Base-by-base conservation (phyloP, 371 early-diverging fungal genomes). In the Dinochytrium kinnereticum region DNA sequence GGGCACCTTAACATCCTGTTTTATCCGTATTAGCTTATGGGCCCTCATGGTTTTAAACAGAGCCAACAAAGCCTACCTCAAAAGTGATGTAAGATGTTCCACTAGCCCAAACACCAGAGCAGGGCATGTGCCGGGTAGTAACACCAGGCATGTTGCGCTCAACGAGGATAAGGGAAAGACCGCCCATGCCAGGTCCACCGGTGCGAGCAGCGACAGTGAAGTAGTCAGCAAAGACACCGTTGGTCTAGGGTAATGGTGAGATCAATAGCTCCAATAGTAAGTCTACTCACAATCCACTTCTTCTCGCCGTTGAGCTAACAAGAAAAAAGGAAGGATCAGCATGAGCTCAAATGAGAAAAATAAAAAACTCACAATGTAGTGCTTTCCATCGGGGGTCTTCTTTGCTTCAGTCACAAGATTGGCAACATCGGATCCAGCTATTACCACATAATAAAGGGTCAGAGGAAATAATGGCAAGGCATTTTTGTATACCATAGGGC, bases 91-190 rank as follows among this genome's bases (percentile, higher is more conserved):
- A 86, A 3, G 82, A 66, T 24, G 85, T 86, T 38, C 96, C 96
- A 28, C 90, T 89, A 1, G 93, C 89, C 94, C 93, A 94, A 53
- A 93, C 92, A 64, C 91, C 92, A 30, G 85, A 83, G 77, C 91
- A 91, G 34, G 89, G 78, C 92, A 95, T 94, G 69, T 91, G 90
- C 36, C 94, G 85, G 26, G 94, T 92, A 33, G 82, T 86, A 19
- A 94, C 94, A 78, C 95, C 95, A 17, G 92, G 91, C 90, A 92
- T 91, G 19, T 81, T 75, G n/a, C 92, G 86, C 74, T 94, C 94
- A 51, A 95, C 84, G 36, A 96, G 79, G 51, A 96, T 68, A 3
- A 96, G 78, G 2, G 91, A 91, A 38, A 96, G 82, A 37, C 95
- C 95, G 50, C 85, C 87, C 92, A 94, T 94, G n/a, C 95, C 95